Evolutionary conservation across 768 basidiomycete species (phyloP).

Genomic region (Calocybe gangraenosa): DNA sequence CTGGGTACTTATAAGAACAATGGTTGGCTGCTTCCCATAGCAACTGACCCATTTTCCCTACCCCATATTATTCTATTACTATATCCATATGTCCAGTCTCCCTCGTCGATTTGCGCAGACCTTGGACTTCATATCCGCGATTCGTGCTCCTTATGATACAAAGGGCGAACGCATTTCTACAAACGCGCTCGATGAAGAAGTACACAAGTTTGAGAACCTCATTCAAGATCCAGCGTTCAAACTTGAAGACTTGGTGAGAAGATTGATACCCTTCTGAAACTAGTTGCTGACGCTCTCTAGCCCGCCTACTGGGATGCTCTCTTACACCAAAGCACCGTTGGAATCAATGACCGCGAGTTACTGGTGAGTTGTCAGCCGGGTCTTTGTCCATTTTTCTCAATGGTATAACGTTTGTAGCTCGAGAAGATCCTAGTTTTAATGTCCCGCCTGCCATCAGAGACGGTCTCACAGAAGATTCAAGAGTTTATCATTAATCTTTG

Average conservation of each 20-base stretch:
- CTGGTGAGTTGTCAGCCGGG: slow-evolving; percentile 36
- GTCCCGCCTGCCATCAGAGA: slow-evolving; percentile 39
- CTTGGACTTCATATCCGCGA: slow-evolving; percentile 20
- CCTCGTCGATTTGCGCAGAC: slow-evolving; percentile 13
- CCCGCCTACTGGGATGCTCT: slow-evolving; percentile 47
- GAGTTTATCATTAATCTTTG: slow-evolving; percentile 49
- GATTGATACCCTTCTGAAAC: background rate
- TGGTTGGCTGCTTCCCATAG: too few species aligned
- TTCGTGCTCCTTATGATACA: slow-evolving; percentile 26
- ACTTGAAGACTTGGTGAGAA: slow-evolving; percentile 26
- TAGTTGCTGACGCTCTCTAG: slow-evolving; percentile 23
- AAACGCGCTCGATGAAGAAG: slow-evolving; percentile 19
- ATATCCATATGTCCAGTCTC: slow-evolving; percentile 6
- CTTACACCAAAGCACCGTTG: slow-evolving; percentile 30
- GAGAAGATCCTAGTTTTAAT: slow-evolving; percentile 59
- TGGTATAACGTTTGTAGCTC: slow-evolving; percentile 39
- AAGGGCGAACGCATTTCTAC: slow-evolving; percentile 27
- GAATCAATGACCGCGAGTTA: slow-evolving; percentile 57
- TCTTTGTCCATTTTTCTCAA: slow-evolving; percentile 1
- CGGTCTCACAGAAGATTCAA: slow-evolving; percentile 38
- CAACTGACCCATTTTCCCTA: too few species aligned
- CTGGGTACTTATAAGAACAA: too few species aligned
- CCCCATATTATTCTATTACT: too few species aligned
- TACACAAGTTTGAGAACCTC: slow-evolving; percentile 26
- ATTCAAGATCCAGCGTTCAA: slow-evolving; percentile 23